Conservation (phyloP, 257 asterid genomes). For the Nicotiana undulata region DNA sequence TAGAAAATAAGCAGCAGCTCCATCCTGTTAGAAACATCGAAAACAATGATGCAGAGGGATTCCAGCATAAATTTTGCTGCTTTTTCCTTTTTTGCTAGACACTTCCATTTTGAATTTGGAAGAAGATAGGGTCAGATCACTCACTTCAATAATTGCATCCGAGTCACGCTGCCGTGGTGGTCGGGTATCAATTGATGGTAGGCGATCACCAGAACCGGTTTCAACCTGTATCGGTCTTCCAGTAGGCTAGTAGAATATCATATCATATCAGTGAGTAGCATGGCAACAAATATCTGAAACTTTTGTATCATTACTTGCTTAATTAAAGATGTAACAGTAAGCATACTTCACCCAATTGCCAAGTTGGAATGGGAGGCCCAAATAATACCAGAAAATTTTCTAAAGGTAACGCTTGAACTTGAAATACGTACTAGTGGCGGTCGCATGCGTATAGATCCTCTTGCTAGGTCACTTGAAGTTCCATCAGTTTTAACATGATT, state of each 20-base stretch:
- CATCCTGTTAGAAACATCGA: neutral
- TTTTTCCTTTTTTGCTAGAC: neutral
- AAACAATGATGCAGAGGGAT: neutral
- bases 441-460: constrained; percentile 42
- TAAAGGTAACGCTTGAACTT: neutral
- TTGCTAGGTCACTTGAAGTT: constrained; percentile 46
- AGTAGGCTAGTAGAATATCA: constrained; percentile 44
- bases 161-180: constrained; percentile 77
- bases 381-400: neutral
- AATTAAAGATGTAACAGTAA: neutral
- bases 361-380: neutral
- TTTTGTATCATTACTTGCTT: neutral
- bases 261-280: neutral
- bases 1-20: neutral
- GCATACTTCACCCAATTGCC: neutral
- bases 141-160: constrained; percentile 82
- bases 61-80: neutral
- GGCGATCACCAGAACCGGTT: constrained; percentile 77
- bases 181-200: constrained; percentile 81
- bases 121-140: neutral
- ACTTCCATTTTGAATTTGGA: neutral
- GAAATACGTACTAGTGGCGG: constrained; percentile 50
- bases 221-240: constrained; percentile 98
- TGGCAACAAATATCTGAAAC: neutral
- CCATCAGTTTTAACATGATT: constrained; percentile 48